Base-by-base conservation (phyloP, 2,329 filamentous ascomycete species). In the Gaeumannomyces sp. region DNA sequence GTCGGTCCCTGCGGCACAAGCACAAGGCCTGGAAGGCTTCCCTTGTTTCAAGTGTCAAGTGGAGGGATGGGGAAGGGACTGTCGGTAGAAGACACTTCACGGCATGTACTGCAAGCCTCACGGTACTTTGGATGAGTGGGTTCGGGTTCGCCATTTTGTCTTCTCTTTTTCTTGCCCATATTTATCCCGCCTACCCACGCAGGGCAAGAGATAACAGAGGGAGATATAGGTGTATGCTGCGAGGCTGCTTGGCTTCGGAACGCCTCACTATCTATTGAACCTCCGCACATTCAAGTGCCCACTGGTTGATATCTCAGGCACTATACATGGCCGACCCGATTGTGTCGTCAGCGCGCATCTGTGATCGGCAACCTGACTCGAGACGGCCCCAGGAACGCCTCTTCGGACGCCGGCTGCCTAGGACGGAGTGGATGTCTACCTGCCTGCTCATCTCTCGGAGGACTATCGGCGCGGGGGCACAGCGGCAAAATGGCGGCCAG, bases 281-380 rank as follows among this genome's bases (percentile, higher is more conserved):
- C 7, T 53, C 45, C 5, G 29, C 25, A 28, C n/a, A 29, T 10
- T 29, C 7, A 27, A 59, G 27, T 4, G 56, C 27, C 27, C 14
- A 22, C 27, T 4, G 27, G 3, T 59, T 5, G 29, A 28, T 31
- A 59, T 28, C 27, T 59, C n/a, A 11, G n/a, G 27, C 25, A 31
- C 11, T 19, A 22, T 59, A 28, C 57, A 59, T 28, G 11, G 6
- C 25, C 7, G 57, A 59, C 57, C 57, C 25, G 57, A 27, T 29
- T 28, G 19, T 59, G 57, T 59, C 57, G 57, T 59, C 57, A 59
- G 27, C 57, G 13, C 13, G 57, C 57, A 19, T 28, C 27, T 31
- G 29, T 27, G 29, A 59, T 59, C 57, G 25, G 57, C 57, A 59
- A 19, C 57, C 45, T 53, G 45, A 53, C 45, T 53, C 45, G 45